Percentiles rank a stretch among this genome's conserved stretches.
These are phyloP conservation scores for Rosa rugosa DNA, from an alignment of 306 rosid genomes.

Conservation along the genomic window DNA sequence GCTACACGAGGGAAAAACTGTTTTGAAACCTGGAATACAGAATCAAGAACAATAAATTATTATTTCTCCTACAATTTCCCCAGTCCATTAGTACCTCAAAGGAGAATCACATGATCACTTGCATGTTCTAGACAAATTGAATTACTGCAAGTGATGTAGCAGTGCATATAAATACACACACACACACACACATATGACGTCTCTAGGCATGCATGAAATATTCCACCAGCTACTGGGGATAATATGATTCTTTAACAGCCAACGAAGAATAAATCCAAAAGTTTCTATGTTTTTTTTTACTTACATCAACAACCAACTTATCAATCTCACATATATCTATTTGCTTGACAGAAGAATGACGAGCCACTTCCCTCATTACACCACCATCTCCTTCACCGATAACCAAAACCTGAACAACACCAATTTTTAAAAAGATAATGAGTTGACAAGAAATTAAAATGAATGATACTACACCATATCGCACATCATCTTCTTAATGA, in stretches of 20 bases:
- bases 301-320: slow-evolving; percentile 95
- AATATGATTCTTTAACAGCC: neutral
- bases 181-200: neutral
- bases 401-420: slow-evolving; percentile 72
- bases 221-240: neutral
- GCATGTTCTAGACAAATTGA: neutral
- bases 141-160: neutral
- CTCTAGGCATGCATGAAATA: neutral
- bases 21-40: slow-evolving; percentile 67
- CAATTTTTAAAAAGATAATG: slow-evolving; percentile 23
- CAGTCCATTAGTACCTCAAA: neutral
- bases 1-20: slow-evolving; percentile 81
- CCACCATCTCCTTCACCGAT: slow-evolving; percentile 99
- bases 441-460: neutral
- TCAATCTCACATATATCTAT: slow-evolving; percentile 97
- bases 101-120: neutral
- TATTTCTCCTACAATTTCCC: neutral
- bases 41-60: neutral
- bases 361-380: slow-evolving; percentile 94
- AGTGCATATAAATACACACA: neutral
- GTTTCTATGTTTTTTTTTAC: slow-evolving; percentile 23
- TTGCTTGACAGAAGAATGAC: slow-evolving; percentile 76
- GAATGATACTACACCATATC: neutral
- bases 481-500: neutral
- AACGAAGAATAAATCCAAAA: neutral